Conservation (phyloP, 2,329 filamentous ascomycete species). For the Aureobasidium sp. region DNA sequence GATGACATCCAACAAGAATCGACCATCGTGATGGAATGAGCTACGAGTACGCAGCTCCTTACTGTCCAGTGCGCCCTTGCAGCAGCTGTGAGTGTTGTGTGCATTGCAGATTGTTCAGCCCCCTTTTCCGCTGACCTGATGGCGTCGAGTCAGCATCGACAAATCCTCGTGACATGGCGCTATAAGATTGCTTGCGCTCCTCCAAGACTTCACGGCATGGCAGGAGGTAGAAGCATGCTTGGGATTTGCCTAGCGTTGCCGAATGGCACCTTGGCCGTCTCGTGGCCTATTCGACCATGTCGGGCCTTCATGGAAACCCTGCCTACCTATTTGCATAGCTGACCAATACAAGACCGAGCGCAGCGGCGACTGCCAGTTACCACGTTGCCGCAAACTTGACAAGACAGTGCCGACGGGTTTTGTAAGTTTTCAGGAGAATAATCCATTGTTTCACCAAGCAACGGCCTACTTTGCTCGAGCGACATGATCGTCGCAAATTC, state of each 20-base stretch:
- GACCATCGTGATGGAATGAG: neutral
- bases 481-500: conserved; percentile 7
- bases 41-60: neutral
- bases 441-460: conserved; percentile 11
- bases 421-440: conserved; percentile 7
- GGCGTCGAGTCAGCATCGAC: neutral
- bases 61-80: neutral
- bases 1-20: conserved; percentile 5
- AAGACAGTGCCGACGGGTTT: neutral
- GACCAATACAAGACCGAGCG: neutral
- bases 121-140: neutral
- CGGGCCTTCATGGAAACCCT: conserved; percentile 8
- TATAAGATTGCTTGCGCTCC: neutral
- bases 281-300: conserved; percentile 6
- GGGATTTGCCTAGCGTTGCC: neutral
- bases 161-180: neutral
- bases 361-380: neutral
- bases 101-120: neutral
- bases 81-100: neutral
- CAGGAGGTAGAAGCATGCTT: neutral
- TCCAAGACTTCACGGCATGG: neutral
- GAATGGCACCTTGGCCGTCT: conserved; percentile 4
- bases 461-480: neutral
- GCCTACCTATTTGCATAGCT: conserved; percentile 3
- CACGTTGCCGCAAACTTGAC: neutral